Evolutionary conservation across 164 flowering plant species (phyloP).

Genomic region (Vitis rupestris): DNA sequence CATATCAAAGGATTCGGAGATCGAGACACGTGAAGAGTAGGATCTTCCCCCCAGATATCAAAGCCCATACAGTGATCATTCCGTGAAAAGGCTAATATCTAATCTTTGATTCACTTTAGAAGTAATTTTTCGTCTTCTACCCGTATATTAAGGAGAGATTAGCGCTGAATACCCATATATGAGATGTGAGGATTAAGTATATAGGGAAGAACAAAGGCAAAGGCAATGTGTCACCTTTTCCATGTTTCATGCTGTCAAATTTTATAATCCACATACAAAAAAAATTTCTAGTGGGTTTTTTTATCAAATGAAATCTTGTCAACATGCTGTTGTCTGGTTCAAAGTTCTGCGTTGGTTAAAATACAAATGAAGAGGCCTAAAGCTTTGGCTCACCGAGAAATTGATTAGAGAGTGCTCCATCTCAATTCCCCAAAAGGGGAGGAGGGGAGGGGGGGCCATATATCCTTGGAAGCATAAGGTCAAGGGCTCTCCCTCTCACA

Average conservation of each 20-base stretch:
- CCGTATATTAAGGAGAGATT: not conserved
- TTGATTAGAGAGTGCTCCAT: constrained; percentile 10
- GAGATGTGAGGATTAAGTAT: too few relatives aligned
- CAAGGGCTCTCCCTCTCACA: constrained; percentile 10
- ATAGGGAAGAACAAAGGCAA: constrained; percentile 6
- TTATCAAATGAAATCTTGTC: constrained; percentile 8
- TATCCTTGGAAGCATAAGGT: not conserved
- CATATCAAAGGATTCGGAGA: too few relatives aligned
- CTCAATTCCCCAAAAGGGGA: constrained; percentile 4
- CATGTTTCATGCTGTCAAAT: constrained; percentile 8
- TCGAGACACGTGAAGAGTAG: too few relatives aligned
- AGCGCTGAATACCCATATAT: too few relatives aligned
- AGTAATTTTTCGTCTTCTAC: too few relatives aligned
- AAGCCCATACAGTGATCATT: too few relatives aligned
- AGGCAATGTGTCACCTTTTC: constrained; percentile 21
- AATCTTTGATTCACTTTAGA: too few relatives aligned
- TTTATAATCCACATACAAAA: not conserved
- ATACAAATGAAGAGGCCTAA: constrained; percentile 14
- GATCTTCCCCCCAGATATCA: too few relatives aligned
- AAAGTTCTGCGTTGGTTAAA: constrained; percentile 2
- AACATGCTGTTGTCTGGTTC: constrained; percentile 15
- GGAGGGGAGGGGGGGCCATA: not conserved
- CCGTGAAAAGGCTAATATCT: too few relatives aligned
- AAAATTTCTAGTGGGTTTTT: too few relatives aligned
- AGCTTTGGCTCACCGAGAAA: constrained; percentile 12